Base-by-base conservation (phyloP, 2,329 filamentous ascomycete species). In the Atkinsonella texensis region DNA sequence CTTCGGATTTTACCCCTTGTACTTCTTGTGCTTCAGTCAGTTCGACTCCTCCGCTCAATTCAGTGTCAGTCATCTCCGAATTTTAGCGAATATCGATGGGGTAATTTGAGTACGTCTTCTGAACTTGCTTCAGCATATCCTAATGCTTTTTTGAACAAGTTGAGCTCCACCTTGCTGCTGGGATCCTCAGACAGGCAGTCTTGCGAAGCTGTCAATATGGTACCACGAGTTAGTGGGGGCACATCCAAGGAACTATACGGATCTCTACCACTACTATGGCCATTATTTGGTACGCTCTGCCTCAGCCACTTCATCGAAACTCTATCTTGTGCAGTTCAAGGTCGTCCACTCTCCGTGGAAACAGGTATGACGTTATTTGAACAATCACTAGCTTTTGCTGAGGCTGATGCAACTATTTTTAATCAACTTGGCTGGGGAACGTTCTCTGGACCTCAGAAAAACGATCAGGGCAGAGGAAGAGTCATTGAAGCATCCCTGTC, bases 341-440 rank as follows among this genome's bases (percentile, higher is more conserved):
- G 91, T 33, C 81, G 86, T 2, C 79, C 81, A 2, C 79, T 88
- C 0, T 80, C 86, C 56, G 85, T 87, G 0, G 93, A 97, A 68
- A 94, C 89, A 1, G 90, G 89, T 17, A 95, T 97, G 87, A 95
- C 90, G 0, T 79, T 96, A 2, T 95, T 97, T 61, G 93, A 98
- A 65, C 90, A 96, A 63, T 96, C 90, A 0, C 74, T 98, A 9
- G 91, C 91, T 2, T 98, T 97, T 69, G 89, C 91, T 11, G 93
- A 98, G 67, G 91, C 91, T 9, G 93, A 98, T 65, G 85, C 87
- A 32, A 86, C 90, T 56, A 83, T 96, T 45, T 84, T 83, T 59
- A 87, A 84, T 57, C 86, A 89, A 48, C 77, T 95, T 13, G 84
- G 84, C 12, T 80, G 89, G 66, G 81, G 84, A 0, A 60, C 81